Evolutionary conservation across 495 filamentous ascomycete genomes (phyloP), one percentile per base, ranked within the genome.

Genomic region (Physcia stellaris): DNA sequence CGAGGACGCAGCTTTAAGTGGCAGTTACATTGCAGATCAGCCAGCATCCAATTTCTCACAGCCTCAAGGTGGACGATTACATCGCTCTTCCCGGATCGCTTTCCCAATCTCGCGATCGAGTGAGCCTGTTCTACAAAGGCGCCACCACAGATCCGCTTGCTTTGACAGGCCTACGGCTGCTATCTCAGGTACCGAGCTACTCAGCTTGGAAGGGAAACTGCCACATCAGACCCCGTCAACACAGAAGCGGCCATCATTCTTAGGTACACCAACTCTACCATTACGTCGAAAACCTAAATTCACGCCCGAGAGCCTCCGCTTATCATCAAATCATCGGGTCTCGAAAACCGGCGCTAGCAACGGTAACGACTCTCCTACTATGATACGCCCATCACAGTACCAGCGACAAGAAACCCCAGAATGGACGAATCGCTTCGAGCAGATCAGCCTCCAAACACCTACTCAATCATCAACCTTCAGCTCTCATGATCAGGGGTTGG

Each of bases 1-100:
- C 32, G 52, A 63, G 39, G 67, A 66, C 23, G 40, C 49, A 29
- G 32, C 36, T n/a, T 48, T 40, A 16, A 40, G 32, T 33, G 48
- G 31, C 40, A 50, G 45, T 26, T 29, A 36, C 31, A 39, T 40
- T 39, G 32, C 38, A 11, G 41, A 39, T 13, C 42, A 28, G 9
- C 9, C 13, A 7, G 7, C 13, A 7, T 13, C 7, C 26, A 28
- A 28, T 13, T 13, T 28, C 7, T 7, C 13, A 7, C 7, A 28
- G 9, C 26, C 26, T 7, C 7, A 28, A 13, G 13, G 7, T 7
- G 7, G 7, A 13, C 26, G 26, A 28, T 13, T 13, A 13, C 26
- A 7, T 7, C 9, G 26, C 9, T 28, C 13, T 13, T 13, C 26
- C 9, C 26, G 13, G 13, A 13, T 13, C 26, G 16, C 12, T 24